Percentiles rank a stretch among this genome's conserved stretches.
phyloP scores from a whole-genome alignment of 2,329 filamentous ascomycete genomes.

The Daldinia eschscholtzii region DNA sequence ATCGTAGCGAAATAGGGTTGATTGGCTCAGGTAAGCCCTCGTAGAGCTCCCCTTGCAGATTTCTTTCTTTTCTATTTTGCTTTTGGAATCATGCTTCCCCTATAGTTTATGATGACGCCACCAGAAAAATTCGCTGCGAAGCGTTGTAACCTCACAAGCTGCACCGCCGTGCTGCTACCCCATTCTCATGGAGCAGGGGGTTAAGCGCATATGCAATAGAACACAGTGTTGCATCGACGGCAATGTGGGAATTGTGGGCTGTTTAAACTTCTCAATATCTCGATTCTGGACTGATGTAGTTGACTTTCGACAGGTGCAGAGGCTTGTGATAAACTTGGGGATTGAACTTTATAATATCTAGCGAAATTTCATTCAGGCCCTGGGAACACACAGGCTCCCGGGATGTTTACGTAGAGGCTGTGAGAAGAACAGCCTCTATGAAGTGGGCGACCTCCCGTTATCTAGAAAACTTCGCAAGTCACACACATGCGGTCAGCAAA shows the following conservation, averaged over 20 bases:
- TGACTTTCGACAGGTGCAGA: constrained; percentile 9
- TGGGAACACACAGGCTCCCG: neutral
- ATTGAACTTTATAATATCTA: constrained; percentile 6
- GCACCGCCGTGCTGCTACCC: neutral
- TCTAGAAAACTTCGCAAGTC: constrained; percentile 7
- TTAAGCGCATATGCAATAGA: neutral
- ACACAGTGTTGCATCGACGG: neutral
- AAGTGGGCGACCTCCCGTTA: constrained; percentile 9
- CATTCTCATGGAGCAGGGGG: neutral
- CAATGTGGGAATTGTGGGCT: constrained; percentile 1
- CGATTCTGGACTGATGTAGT: neutral
- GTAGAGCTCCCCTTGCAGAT: neutral
- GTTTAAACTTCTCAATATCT: neutral
- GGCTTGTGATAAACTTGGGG: constrained; percentile 5
- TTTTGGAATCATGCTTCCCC: constrained; percentile 9
- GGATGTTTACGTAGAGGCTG: neutral
- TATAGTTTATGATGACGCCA: constrained; percentile 6
- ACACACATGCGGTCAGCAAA: constrained; percentile 33
- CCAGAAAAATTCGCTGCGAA: neutral
- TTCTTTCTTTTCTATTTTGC: constrained; percentile 5
- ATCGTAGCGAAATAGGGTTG: neutral
- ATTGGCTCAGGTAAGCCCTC: constrained; percentile 19
- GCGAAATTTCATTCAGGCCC: neutral
- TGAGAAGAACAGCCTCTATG: too few relatives aligned
- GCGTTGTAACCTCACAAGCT: neutral